These are phyloP conservation scores for Auxenochlorella pyrenoidosa DNA, from an alignment of 139 green algal genomes.

Conservation along the genomic window DNA sequence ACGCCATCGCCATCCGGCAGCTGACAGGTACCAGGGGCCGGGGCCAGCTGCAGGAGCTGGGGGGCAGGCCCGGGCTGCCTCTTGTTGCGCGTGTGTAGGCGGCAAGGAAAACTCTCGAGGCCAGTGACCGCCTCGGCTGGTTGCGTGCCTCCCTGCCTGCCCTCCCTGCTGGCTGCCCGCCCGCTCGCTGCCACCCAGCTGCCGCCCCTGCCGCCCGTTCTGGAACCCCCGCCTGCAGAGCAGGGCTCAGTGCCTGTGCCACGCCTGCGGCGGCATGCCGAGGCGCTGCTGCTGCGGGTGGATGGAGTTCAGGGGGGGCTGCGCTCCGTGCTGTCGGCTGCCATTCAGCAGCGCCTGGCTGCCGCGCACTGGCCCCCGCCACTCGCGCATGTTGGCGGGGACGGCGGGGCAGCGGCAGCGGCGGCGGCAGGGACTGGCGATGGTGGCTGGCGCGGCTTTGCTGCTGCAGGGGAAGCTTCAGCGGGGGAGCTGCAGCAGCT, in stretches of 20 bases:
- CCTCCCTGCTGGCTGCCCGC: not conserved
- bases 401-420: not conserved
- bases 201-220: not conserved
- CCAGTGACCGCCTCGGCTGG: too few species aligned
- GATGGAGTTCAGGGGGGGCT: not conserved
- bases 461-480: not conserved
- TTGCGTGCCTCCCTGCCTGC: too few species aligned
- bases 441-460: conserved; percentile 19
- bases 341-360: conserved; percentile 14
- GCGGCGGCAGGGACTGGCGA: not conserved
- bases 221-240: not conserved
- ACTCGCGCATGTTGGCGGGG: not conserved
- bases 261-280: not conserved
- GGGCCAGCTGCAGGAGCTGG: too few species aligned
- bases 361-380: conserved; percentile 38
- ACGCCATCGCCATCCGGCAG: conserved; percentile 34
- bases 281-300: not conserved
- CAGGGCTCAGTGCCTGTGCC: conserved; percentile 9
- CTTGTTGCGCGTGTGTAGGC: too few species aligned
- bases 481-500: conserved; percentile 35
- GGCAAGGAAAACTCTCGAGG: too few species aligned
- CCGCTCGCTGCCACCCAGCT: not conserved
- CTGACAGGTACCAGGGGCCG: too few species aligned
- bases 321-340: not conserved
- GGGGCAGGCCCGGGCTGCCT: too few species aligned